Evolutionary conservation across 1,284 basidiomycete species (phyloP).

Genomic region (Leccinum pseudoinsigne): DNA sequence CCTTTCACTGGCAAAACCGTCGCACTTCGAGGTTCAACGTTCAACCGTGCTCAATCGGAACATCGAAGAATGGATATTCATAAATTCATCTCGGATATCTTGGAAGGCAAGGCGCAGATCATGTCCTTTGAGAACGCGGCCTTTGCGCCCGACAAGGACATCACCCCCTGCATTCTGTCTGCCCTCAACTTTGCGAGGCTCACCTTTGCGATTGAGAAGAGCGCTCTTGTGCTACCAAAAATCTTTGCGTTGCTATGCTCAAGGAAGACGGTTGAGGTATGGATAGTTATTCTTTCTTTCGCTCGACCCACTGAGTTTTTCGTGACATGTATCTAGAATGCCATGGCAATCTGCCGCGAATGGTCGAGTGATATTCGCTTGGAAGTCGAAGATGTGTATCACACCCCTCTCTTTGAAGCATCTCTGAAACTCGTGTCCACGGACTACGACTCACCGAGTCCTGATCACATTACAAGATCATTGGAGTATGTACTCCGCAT

Average conservation of each 20-base stretch:
- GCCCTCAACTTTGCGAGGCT: slow-evolving; percentile 57
- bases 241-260: slow-evolving; percentile 41
- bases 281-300: background rate
- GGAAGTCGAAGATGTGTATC: slow-evolving; percentile 47
- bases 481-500: slow-evolving; percentile 40
- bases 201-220: slow-evolving; percentile 39
- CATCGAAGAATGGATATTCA: slow-evolving; percentile 17
- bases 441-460: slow-evolving; percentile 39
- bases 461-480: slow-evolving; percentile 38
- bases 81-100: slow-evolving; percentile 22
- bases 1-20: background rate
- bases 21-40: background rate
- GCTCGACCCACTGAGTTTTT: background rate
- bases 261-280: slow-evolving; percentile 41
- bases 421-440: slow-evolving; percentile 41
- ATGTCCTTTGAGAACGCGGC: slow-evolving; percentile 41
- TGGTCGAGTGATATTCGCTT: slow-evolving; percentile 50
- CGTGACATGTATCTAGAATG: slow-evolving; percentile 38
- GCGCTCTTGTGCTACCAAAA: slow-evolving; percentile 29
- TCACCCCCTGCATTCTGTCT: slow-evolving; percentile 53
- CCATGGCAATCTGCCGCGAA: slow-evolving; percentile 45
- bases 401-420: slow-evolving; percentile 40
- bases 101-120: slow-evolving; percentile 28
- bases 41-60: background rate
- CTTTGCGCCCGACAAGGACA: slow-evolving; percentile 37